phyloP scores from a whole-genome alignment of 495 filamentous ascomycete species.

The Aspergillus ostianus region DNA sequence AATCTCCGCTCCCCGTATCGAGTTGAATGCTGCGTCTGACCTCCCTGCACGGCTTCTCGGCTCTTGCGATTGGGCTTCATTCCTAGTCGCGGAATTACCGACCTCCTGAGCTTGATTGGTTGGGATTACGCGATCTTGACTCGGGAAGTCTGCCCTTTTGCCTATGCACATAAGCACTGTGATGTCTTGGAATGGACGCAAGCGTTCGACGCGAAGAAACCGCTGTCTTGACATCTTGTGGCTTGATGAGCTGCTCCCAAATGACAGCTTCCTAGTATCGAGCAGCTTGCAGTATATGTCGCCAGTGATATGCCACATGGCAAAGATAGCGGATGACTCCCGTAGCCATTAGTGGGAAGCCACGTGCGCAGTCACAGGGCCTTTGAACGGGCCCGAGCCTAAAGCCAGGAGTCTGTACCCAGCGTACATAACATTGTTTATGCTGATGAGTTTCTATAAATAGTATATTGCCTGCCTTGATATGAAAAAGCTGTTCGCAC shows the following conservation, averaged over 20 bases:
- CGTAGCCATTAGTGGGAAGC: too few relatives aligned
- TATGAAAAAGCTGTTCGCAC: too few relatives aligned
- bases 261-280: too few relatives aligned
- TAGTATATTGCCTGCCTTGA: too few relatives aligned
- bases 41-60: neutral
- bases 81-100: neutral
- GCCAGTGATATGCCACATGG: neutral
- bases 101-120: neutral
- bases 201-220: neutral
- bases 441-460: too few relatives aligned
- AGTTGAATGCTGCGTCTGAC: neutral
- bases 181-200: neutral
- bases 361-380: neutral
- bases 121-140: neutral
- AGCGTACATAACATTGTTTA: too few relatives aligned
- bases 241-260: too few relatives aligned
- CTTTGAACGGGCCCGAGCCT: too few relatives aligned
- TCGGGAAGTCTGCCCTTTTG: neutral
- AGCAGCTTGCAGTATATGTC: too few relatives aligned
- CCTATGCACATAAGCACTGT: neutral
- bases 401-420: too few relatives aligned
- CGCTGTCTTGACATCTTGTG: neutral
- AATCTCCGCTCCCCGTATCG: neutral
- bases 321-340: neutral
- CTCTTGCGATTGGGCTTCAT: neutral